phyloP scores from a whole-genome alignment of 345 rosid species.

The Firmiana major region DNA sequence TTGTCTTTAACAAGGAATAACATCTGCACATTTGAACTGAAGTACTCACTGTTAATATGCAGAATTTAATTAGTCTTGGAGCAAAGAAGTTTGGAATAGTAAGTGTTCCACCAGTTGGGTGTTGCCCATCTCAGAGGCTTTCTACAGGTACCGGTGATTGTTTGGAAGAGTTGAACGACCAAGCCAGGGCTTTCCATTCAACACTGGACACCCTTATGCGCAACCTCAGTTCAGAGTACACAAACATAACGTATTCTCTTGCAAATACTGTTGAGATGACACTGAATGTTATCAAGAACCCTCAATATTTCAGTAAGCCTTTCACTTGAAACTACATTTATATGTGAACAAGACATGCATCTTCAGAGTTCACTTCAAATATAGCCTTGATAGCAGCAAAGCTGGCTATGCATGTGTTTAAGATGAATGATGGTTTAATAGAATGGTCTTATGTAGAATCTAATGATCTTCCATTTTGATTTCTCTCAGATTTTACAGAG shows the following conservation, averaged over 20 bases:
- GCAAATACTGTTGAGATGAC: slow-evolving; percentile 50
- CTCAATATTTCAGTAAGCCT: slow-evolving; percentile 29
- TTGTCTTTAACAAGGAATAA: too few species aligned
- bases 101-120: slow-evolving; percentile 54
- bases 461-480: not conserved
- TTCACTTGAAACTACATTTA: not conserved
- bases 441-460: not conserved
- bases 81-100: slow-evolving; percentile 50
- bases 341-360: not conserved
- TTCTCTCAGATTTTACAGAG: slow-evolving; percentile 38
- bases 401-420: too few species aligned
- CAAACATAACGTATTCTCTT: slow-evolving; percentile 40
- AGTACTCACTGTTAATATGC: not conserved
- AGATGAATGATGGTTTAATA: too few species aligned
- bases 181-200: slow-evolving; percentile 31
- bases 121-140: slow-evolving; percentile 53
- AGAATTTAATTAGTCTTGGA: slow-evolving; percentile 35
- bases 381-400: too few species aligned
- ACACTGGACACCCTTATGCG: slow-evolving; percentile 19
- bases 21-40: not conserved
- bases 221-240: slow-evolving; percentile 38
- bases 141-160: slow-evolving; percentile 35
- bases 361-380: too few species aligned
- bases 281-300: slow-evolving; percentile 33
- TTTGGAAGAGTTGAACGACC: slow-evolving; percentile 38